Conservation (phyloP, 139 green algal genomes). For the Chlamydomonas sphaeroides region DNA sequence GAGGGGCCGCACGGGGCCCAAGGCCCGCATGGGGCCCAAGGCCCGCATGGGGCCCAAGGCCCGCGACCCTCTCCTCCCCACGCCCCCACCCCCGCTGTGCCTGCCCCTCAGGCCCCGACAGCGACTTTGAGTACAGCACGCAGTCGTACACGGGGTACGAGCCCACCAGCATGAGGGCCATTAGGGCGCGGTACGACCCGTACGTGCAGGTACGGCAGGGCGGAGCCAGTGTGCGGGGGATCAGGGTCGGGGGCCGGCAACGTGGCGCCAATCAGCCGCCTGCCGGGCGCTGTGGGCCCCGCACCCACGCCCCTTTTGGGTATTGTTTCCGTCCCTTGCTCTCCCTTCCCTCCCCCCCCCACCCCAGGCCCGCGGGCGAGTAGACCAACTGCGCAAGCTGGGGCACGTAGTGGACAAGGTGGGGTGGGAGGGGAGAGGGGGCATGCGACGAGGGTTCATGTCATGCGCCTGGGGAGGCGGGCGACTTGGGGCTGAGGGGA, state of each 20-base stretch:
- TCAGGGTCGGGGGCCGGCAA: no score
- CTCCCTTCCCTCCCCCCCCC: background rate
- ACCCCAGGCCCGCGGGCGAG: constrained; percentile 78
- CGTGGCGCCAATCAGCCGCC: no score
- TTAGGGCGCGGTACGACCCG: constrained; percentile 94
- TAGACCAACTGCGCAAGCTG: constrained; percentile 95
- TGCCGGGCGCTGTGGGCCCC: no score
- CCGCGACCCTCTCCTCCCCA: background rate
- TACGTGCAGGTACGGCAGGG: constrained; percentile 93
- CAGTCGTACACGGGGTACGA: constrained; percentile 94
- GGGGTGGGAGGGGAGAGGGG: background rate
- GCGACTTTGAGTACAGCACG: constrained; percentile 98
- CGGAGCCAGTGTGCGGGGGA: no score
- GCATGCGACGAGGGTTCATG: background rate
- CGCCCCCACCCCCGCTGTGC: background rate
- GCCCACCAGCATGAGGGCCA: constrained; percentile 97
- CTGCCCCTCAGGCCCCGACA: constrained; percentile 83
- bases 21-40: no score
- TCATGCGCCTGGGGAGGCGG: background rate
- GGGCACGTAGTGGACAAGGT: constrained; percentile 98
- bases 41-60: no score
- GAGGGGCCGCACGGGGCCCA: no score
- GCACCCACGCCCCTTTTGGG: no score
- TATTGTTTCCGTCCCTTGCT: no score
- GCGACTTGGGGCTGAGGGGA: no score